Evolutionary conservation across 495 filamentous ascomycete genomes (phyloP), one percentile per base, ranked within the genome.

Genomic region (Achaetomiella virescens): DNA sequence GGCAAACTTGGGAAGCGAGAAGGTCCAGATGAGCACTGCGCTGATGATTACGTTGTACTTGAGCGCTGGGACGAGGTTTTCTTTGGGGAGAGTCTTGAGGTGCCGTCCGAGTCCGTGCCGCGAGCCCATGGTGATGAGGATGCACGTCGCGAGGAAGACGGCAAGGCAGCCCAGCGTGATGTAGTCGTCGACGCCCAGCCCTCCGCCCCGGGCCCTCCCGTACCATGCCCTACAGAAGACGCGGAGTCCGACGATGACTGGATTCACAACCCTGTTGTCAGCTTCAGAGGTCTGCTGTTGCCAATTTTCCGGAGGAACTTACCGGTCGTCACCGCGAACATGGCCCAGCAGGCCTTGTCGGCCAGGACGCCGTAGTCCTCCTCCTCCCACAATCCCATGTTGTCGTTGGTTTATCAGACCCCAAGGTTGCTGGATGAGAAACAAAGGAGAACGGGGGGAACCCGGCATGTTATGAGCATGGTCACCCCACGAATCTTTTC

Each of bases 171-270:
- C 10, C 15, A 56, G 21, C 9, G 54, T 56, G 54, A 56, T 56
- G 44, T 42, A 49, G 54, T 56, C 54, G 54, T 56, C 54, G 21
- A 42, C 2, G 8, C 54, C 54, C 17, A 56, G 54, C 2, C 54
- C 54, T 2, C 24, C 7, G 0, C 45, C 45, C n/a, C 20, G 41
- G 10, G 22, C 33, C 22, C 12, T 4, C 22, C 36, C 31, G n/a
- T 42, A 52, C 11, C 8, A 24, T 3, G 35, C 44, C 9, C 54
- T 20, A 22, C 45, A 49, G 18, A 48, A 56, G 25, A 49, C 45
- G 25, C 54, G 54, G 17, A 56, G 45, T 4, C 25, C 44, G 36
- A 56, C 45, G 25, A 56, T 24, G 6, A 56, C 54, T 56, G 36
- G 21, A 17, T 24, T 20, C 6, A 5, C 11, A 4, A n/a, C 37